These are phyloP conservation scores for Boletus pseudo-olivaceus DNA, from an alignment of 768 basidiomycete genomes.

Conservation along the genomic window DNA sequence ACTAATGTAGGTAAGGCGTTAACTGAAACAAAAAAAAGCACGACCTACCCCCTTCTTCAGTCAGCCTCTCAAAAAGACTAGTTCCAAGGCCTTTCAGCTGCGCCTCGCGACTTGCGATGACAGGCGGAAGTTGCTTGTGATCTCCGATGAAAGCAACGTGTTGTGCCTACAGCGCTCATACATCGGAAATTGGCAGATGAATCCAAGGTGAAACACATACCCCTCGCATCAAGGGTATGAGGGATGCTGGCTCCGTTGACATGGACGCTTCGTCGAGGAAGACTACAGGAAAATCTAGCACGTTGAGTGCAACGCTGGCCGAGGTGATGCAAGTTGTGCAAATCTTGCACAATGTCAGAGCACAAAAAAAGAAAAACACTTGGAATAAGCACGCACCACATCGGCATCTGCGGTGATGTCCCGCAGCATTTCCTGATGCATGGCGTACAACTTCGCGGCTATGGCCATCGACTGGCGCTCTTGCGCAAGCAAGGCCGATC, in stretches of 20 bases:
- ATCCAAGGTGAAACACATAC: constrained; percentile 45
- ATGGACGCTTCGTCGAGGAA: constrained; percentile 95
- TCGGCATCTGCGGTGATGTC: constrained; percentile 66
- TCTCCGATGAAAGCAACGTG: constrained; percentile 94
- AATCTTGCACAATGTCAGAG: constrained; percentile 44
- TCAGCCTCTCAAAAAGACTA: constrained; percentile 86
- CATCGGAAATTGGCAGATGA: constrained; percentile 7
- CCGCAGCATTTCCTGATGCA: constrained; percentile 60
- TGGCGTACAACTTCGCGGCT: constrained; percentile 46
- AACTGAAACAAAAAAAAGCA: not conserved
- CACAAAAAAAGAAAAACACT: not conserved
- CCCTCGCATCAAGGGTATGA: constrained; percentile 93
- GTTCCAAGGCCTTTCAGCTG: constrained; percentile 66
- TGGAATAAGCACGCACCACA: constrained; percentile 51
- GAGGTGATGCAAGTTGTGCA: constrained; percentile 88
- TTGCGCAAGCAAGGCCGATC: constrained; percentile 18
- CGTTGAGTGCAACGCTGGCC: constrained; percentile 58
- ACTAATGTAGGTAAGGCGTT: constrained; percentile 5
- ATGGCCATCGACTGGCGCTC: constrained; percentile 33
- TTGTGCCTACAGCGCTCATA: constrained; percentile 48
- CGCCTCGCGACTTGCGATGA: constrained; percentile 78
- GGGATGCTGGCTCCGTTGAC: constrained; percentile 90
- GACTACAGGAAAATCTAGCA: constrained; percentile 87
- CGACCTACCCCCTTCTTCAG: constrained; percentile 74
- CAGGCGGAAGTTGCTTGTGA: constrained; percentile 91